These are phyloP conservation scores for Silene noctiflora DNA, from an alignment of 179 eudicot species.

Conservation along the genomic window DNA sequence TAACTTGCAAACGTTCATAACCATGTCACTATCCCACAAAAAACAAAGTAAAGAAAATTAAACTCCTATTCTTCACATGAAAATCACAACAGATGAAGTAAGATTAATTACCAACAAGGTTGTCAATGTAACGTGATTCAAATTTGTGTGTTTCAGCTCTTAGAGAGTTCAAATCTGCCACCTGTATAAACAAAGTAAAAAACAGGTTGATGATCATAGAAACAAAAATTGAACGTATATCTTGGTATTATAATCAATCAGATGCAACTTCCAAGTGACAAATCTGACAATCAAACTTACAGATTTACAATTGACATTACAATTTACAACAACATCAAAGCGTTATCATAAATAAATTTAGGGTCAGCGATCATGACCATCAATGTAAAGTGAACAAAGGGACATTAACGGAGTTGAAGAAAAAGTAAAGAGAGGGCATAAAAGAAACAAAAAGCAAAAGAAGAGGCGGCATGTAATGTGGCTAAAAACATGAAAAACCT, in stretches of 20 bases:
- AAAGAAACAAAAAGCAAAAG: background rate
- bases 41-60: constrained; percentile 7
- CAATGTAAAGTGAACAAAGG: background rate
- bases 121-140: constrained; percentile 79
- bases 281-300: background rate
- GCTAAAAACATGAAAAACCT: too few species aligned
- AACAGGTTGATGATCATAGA: background rate
- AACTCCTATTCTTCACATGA: constrained; percentile 7
- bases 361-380: background rate
- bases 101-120: constrained; percentile 70
- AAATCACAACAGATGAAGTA: background rate
- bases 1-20: constrained; percentile 4
- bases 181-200: constrained; percentile 38
- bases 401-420: background rate
- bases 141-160: constrained; percentile 88
- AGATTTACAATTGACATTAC: background rate
- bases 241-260: background rate
- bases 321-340: background rate
- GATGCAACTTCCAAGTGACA: background rate
- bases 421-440: background rate
- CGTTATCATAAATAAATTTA: background rate
- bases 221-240: background rate
- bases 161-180: constrained; percentile 68
- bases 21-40: background rate
- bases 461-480: too few species aligned